Conservation (phyloP, 2,329 filamentous ascomycete species). For the Aaosphaeria arxii region DNA sequence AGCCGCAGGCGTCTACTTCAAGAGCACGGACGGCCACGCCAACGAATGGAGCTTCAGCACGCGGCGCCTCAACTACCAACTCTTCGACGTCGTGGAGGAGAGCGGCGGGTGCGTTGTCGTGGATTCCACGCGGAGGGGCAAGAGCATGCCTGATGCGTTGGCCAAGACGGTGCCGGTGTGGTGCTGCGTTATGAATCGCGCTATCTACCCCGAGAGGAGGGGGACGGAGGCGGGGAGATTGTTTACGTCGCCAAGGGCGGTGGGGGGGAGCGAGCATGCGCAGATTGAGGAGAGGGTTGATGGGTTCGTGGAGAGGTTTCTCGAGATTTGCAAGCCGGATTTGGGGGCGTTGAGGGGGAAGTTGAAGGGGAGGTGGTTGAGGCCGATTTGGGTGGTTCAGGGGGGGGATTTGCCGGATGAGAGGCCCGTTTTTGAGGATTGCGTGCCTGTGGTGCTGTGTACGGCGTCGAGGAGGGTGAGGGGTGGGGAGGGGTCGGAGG, state of each 20-base stretch:
- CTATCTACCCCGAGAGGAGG: conserved; percentile 64
- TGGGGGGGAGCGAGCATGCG: conserved; percentile 71
- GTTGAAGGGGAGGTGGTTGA: conserved; percentile 65
- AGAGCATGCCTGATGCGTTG: conserved; percentile 91
- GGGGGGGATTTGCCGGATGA: conserved; percentile 53
- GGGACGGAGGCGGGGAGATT: conserved; percentile 51
- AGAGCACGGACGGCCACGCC: conserved; percentile 93
- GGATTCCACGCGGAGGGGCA: conserved; percentile 88
- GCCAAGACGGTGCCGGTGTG: conserved; percentile 93
- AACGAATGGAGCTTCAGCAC: conserved; percentile 89
- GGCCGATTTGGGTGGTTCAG: conserved; percentile 77
- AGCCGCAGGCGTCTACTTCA: conserved; percentile 82
- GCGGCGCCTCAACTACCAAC: conserved; percentile 77
- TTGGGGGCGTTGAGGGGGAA: conserved; percentile 52
- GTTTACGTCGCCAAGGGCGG: conserved; percentile 67
- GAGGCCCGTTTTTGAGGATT: conserved; percentile 52
- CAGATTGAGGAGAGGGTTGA: conserved; percentile 69
- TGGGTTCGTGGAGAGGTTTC: conserved; percentile 51
- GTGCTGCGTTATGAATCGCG: conserved; percentile 80
- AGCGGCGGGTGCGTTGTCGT: conserved; percentile 76
- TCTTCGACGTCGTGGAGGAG: conserved; percentile 65
- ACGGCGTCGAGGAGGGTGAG: conserved; percentile 74
- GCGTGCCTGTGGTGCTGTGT: conserved; percentile 75
- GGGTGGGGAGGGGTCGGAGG: conserved; percentile 66
- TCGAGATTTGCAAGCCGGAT: conserved; percentile 59